These are phyloP conservation scores for Begonia peltatifolia DNA, from an alignment of 306 rosid genomes.

Conservation along the genomic window DNA sequence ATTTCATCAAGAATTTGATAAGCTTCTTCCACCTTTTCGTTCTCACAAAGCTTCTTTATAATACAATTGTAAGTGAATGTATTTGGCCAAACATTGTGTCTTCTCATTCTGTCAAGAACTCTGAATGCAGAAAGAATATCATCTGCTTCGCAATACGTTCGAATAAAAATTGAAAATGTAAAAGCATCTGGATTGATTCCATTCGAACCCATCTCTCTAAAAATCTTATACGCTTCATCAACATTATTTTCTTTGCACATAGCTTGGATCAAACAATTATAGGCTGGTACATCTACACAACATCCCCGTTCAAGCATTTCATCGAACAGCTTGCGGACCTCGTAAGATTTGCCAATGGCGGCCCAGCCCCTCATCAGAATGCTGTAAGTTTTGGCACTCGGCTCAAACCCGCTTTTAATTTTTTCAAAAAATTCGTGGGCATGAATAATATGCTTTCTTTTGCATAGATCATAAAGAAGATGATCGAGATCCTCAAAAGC, in stretches of 20 bases:
- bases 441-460: slow-evolving; percentile 48
- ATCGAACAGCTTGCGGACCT: slow-evolving; percentile 55
- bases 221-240: slow-evolving; percentile 45
- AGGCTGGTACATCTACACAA: slow-evolving; percentile 51
- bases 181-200: slow-evolving; percentile 51
- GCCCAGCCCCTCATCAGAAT: slow-evolving; percentile 82
- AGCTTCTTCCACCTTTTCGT: slow-evolving; percentile 69
- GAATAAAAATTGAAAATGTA: slow-evolving; percentile 62
- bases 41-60: slow-evolving; percentile 70
- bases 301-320: slow-evolving; percentile 58
- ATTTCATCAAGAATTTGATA: slow-evolving; percentile 74
- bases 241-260: slow-evolving; percentile 54
- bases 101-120: slow-evolving; percentile 60
- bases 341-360: slow-evolving; percentile 34
- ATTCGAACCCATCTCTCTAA: slow-evolving; percentile 36
- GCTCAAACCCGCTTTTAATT: slow-evolving; percentile 31
- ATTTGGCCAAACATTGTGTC: slow-evolving; percentile 41
- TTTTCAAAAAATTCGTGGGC: slow-evolving; percentile 66
- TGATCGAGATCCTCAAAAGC: slow-evolving; percentile 48
- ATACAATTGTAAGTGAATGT: slow-evolving; percentile 63
- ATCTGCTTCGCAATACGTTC: slow-evolving; percentile 40
- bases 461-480: slow-evolving; percentile 49
- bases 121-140: slow-evolving; percentile 56
- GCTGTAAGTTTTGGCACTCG: slow-evolving; percentile 44
- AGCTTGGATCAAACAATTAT: slow-evolving; percentile 51